Evolutionary conservation across 805 yeast genomes (phyloP), one percentile per base, ranked within the genome.

Genomic region (Wickerhamomyces queroliae): DNA sequence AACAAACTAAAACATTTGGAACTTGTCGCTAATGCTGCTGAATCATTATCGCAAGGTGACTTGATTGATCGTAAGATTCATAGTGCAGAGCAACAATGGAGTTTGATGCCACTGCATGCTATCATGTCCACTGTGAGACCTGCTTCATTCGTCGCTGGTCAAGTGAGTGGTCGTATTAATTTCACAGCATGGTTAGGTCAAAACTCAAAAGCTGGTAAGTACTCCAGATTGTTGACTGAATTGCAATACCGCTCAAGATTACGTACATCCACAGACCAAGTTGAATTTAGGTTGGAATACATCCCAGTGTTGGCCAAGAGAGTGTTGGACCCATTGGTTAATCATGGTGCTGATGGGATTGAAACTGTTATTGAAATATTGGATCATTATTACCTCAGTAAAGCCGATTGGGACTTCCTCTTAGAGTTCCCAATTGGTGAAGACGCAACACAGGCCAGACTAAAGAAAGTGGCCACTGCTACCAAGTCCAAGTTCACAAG

Each of bases 11-110:
- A 72, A 10, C 86, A 80, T 47, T 61, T 91, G 42, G 69, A 74
- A 46, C 65, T 79, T 15, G 79, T 83, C 1, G 83, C 87, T 1
- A 64, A 69, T 22, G 98, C 99, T 0, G 87, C 98, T 0, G 88
- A 88, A 49, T 76, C 86, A 36, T 86, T 93, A 34, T 83, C 95
- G n/a, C 73, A 74, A 40, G 83, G 89, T 12, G 98, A 93, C 59
- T 58, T 83, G 19, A 83, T 90, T 20, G 96, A 88, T 55, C 68
- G 78, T 21, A 71, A 77, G 57, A 91, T 93, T 42, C 85, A 95
- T 55, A 83, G 95, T 33, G 76, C 91, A 30, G 96, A 90, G 49
- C 98, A 91, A 60, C 86, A 85, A 50, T 90, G 98, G 98, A 78
- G 93, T 44, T 69, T 91, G 43, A 73, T 93, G 69, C 99, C 98